phyloP scores from a whole-genome alignment of 805 yeast species.

The Monosporozyma servazzii region DNA sequence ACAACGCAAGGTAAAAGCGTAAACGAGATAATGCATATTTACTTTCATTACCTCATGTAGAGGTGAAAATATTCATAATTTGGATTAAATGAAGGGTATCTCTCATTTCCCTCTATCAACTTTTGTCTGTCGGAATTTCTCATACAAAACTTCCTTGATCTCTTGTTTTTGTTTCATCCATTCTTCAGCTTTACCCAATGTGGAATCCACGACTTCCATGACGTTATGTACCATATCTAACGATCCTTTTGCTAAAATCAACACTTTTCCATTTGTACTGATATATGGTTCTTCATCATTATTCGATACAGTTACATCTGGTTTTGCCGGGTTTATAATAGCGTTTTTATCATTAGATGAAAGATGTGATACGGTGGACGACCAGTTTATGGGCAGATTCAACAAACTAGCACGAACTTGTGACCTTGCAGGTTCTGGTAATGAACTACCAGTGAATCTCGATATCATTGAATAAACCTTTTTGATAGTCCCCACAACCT shows the following conservation, averaged over 20 bases:
- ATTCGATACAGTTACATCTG: not conserved
- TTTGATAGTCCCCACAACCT: conserved; percentile 79
- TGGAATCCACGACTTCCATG: conserved; percentile 76
- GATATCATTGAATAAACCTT: conserved; percentile 82
- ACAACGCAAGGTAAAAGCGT: not conserved
- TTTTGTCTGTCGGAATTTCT: conserved; percentile 9
- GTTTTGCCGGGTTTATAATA: conserved; percentile 2
- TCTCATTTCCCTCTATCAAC: not conserved
- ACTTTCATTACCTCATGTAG: not conserved
- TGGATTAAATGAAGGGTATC: not conserved
- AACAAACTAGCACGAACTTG: conserved; percentile 74
- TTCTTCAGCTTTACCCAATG: conserved; percentile 71
- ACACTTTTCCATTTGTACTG: conserved; percentile 57
- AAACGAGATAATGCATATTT: not conserved
- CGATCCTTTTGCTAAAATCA: conserved; percentile 81
- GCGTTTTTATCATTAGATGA: not conserved
- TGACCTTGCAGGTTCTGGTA: conserved; percentile 70
- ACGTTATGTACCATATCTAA: conserved; percentile 78
- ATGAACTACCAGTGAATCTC: conserved; percentile 65
- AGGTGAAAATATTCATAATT: not conserved
- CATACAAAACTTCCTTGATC: conserved; percentile 24
- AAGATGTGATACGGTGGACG: conserved; percentile 31
- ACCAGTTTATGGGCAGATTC: conserved; percentile 67
- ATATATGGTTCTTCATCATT: conserved; percentile 7
- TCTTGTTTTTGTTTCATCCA: conserved; percentile 56